Percentiles rank a stretch among this genome's conserved stretches.
phyloP scores from a whole-genome alignment of 2,329 filamentous ascomycete species.

The Colletotrichum lini region DNA sequence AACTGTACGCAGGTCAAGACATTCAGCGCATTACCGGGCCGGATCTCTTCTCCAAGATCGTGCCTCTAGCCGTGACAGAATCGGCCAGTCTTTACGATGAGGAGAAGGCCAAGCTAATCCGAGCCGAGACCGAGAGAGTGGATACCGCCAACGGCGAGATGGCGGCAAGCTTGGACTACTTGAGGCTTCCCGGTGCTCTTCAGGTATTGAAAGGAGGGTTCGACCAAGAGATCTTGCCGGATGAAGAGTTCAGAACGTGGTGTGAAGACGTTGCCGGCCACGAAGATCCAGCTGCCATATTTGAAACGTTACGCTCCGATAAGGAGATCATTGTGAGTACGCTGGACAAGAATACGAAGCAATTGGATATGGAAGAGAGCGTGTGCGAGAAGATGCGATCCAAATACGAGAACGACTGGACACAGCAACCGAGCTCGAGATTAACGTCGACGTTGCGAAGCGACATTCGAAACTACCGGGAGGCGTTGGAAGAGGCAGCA shows the following conservation, averaged over 20 bases:
- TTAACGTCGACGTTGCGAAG: conserved; percentile 89
- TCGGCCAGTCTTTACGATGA: conserved; percentile 98
- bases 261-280: conserved; percentile 93
- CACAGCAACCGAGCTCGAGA: conserved; percentile 92
- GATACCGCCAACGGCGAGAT: conserved; percentile 96
- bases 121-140: conserved; percentile 93
- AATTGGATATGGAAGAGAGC: conserved; percentile 96
- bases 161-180: conserved; percentile 93
- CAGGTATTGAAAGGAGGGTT: conserved; percentile 94
- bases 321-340: conserved; percentile 81
- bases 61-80: conserved; percentile 95
- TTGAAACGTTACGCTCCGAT: conserved; percentile 83
- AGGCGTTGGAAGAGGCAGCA: conserved; percentile 90
- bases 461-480: conserved; percentile 89
- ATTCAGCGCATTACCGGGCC: conserved; percentile 97
- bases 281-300: conserved; percentile 82
- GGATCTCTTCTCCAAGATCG: conserved; percentile 96
- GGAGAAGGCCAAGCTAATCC: conserved; percentile 95
- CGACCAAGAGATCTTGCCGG: conserved; percentile 88
- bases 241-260: conserved; percentile 94
- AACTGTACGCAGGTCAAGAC: conserved; percentile 96
- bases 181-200: conserved; percentile 89
- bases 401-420: conserved; percentile 97
- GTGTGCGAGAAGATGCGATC: conserved; percentile 99
- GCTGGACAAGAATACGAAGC: conserved; percentile 86